Evolutionary conservation across 23 red algal species (phyloP).

Genomic region (Porphyridium purpureum): DNA sequence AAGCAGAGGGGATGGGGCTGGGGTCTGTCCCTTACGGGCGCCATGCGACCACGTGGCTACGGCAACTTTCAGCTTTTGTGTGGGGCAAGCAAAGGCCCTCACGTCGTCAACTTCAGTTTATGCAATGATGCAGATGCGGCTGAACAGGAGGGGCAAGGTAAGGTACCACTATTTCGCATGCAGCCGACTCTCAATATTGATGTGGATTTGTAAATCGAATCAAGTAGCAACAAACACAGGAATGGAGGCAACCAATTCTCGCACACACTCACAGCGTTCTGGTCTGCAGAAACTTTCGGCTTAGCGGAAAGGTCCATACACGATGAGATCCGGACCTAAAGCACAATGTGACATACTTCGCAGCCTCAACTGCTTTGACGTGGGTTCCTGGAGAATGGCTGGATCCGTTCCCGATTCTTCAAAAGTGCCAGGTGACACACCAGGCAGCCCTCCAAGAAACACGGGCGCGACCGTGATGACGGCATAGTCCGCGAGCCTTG

Average conservation of each 20-base stretch:
- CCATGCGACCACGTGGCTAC: slow-evolving; percentile 68
- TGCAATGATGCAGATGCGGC: slow-evolving; percentile 87
- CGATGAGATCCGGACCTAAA: too few species aligned
- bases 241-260: too few species aligned
- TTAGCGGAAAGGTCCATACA: too few species aligned
- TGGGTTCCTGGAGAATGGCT: neutral
- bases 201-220: slow-evolving; percentile 2
- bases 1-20: slow-evolving; percentile 55
- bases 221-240: too few species aligned
- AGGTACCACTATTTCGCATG: slow-evolving; percentile 72
- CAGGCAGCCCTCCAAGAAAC: slow-evolving; percentile 21
- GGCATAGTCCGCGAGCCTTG: slow-evolving; percentile 18
- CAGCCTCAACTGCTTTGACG: too few species aligned
- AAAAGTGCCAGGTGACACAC: neutral
- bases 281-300: too few species aligned
- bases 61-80: slow-evolving; percentile 91
- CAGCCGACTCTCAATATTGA: slow-evolving; percentile 90
- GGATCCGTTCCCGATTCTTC: neutral
- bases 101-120: slow-evolving; percentile 67
- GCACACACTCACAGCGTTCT: too few species aligned
- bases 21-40: slow-evolving; percentile 67
- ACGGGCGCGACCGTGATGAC: slow-evolving; percentile 31
- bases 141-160: slow-evolving; percentile 92
- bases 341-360: too few species aligned
- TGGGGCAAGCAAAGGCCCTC: slow-evolving; percentile 61